Base-by-base conservation (phyloP, 192 early-diverging fungal genomes). In the Coemansia sp. region DNA sequence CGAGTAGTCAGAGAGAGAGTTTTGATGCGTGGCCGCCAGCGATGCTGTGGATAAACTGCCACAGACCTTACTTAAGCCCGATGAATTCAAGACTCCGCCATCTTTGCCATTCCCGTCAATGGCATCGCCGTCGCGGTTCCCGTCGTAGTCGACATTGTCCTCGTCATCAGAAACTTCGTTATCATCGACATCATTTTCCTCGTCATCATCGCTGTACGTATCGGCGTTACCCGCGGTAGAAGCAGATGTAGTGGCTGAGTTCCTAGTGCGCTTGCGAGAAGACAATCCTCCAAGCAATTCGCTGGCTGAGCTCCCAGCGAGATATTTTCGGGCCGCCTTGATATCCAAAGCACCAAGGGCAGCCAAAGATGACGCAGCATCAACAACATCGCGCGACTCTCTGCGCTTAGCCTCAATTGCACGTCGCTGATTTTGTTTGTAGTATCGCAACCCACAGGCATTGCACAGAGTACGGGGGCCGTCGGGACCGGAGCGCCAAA, bases 391-490 rank as follows among this genome's bases (percentile, higher is more conserved):
- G 43, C 70, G 67, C 41, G 64, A 47, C 59, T 81, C 79, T 6
- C 74, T 65, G n/a, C 79, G 69, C 36, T 75, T 75, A 16, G 74
- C 70, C 59, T 82, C 79, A 20, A 82, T 61, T 6, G 79, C 74
- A 0, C 79, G 66, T 13, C 79, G 73, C 68, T 82, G 79, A 65
- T 76, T 83, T 68, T 83, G 76, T 53, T 85, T 85, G 61, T 85
- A 83, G 58, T 83, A 87, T 14, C 86, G 85, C 33, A 87, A 59
- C 0, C 86, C 86, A 55, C 86, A 87, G 25, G 86, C 86, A 63
- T 87, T 87, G 72, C 86, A 87, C 33, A 87, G 76, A 20, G 85
- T 83, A 35, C 79, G 73, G 11, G 79, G 73, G 59, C 80, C 80
- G 35, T 77, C 75, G 58, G 80, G 80, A 5, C 80, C 80, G 1